Evolutionary conservation across 2,329 filamentous ascomycete genomes (phyloP), one percentile per base, ranked within the genome.

Genomic region (Trichocomaceae sp.): DNA sequence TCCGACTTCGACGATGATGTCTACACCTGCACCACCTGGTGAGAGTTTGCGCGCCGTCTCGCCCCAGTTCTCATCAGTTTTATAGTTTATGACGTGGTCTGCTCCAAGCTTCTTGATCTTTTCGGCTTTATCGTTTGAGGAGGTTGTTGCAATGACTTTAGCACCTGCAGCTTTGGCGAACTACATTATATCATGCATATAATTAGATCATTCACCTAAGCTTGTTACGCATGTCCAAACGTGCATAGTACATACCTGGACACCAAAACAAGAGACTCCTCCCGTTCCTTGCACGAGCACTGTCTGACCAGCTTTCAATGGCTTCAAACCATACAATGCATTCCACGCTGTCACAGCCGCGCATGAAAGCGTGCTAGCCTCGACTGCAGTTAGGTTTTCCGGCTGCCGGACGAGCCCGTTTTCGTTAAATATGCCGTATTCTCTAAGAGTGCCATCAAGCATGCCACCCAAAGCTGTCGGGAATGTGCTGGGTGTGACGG

Each of bases 391-490:
- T 29, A 86, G 74, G 60, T 79, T 79, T 20, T 64, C 66, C 1
- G 88, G 88, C 54, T 80, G 75, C 47, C 72, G 73, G 15, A 90
- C 85, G 4, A 92, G 75, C 1, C 86, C 87, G 20, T 69, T 79
- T 72, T 90, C 84, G 57, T 81, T 77, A 66, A 87, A 90, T 10
- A 82, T 79, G 57, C 75, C 86, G 60, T 86, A 83, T 61, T 86
- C 76, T 45, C 86, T 80, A 23, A 92, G 77, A 0, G 79, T 80
- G 56, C 88, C 88, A 62, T 90, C 82, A 1, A 86, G 54, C 10
- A 76, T 76, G 48, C 86, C 87, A 53, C 88, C 88, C 1, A 90
- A 79, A 2, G 85, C 85, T 1, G 82, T 83, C 0, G 57, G 53
- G 5, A 72, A 55, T 23, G 69, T 72, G 45, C 76, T 47, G 5